phyloP scores from a whole-genome alignment of 2,329 filamentous ascomycete species.

The Diaporthe sp. region DNA sequence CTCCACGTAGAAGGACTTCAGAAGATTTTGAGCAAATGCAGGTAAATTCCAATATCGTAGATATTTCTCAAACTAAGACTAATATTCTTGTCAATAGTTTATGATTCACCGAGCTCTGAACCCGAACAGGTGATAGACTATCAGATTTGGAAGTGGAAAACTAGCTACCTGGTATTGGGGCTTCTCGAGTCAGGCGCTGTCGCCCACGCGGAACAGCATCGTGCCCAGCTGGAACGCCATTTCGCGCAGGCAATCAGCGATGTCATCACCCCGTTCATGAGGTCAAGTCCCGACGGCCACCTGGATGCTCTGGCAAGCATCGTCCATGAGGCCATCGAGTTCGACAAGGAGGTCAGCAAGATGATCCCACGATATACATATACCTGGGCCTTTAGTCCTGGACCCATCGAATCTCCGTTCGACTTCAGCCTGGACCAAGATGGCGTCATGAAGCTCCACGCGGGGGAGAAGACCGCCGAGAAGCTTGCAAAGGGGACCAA shows the following conservation, averaged over 20 bases:
- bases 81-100: not conserved
- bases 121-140: not conserved
- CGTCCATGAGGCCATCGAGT: not conserved
- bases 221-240: not conserved
- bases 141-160: not conserved
- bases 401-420: not conserved
- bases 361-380: not conserved
- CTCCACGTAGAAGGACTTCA: not conserved
- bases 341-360: not conserved
- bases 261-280: not conserved
- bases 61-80: accelerated
- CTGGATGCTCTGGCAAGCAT: not conserved
- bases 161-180: not conserved
- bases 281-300: not conserved
- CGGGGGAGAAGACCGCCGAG: not conserved
- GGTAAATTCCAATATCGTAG: accelerated
- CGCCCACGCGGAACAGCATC: too few relatives aligned
- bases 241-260: not conserved
- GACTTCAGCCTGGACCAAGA: not conserved
- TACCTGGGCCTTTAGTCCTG: not conserved
- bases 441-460: not conserved
- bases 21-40: not conserved
- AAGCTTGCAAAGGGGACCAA: not conserved
- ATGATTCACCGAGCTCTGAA: not conserved
- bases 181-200: not conserved